Conservation (phyloP, 2,329 filamentous ascomycete species). For the Neonectria magnoliae region DNA sequence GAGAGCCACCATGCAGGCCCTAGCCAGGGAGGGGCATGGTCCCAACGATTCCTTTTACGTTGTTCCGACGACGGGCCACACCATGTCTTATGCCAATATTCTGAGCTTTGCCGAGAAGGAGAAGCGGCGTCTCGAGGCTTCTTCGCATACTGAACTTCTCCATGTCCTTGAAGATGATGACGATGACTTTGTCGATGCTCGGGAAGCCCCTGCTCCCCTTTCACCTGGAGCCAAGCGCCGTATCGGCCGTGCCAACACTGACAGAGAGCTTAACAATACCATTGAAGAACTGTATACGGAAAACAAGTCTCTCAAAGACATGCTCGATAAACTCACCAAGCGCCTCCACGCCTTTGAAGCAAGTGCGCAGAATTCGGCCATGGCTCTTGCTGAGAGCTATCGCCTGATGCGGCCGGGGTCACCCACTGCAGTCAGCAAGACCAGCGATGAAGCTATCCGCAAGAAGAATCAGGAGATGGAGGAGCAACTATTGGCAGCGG, state of each 20-base stretch:
- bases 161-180: conserved; percentile 69
- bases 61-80: conserved; percentile 90
- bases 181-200: conserved; percentile 91
- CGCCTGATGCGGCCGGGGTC: conserved; percentile 69
- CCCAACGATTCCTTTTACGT: conserved; percentile 89
- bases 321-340: conserved; percentile 86
- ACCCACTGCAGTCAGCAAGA: conserved; percentile 50
- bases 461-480: conserved; percentile 72
- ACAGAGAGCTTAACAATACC: conserved; percentile 68
- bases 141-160: conserved; percentile 61
- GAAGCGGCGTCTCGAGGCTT: conserved; percentile 66
- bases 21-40: conserved; percentile 74
- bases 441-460: conserved; percentile 51
- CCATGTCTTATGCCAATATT: conserved; percentile 92
- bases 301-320: conserved; percentile 85
- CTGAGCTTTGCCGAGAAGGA: conserved; percentile 76
- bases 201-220: conserved; percentile 67
- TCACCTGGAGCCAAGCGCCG: conserved; percentile 55
- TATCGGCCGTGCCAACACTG: conserved; percentile 52
- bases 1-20: conserved; percentile 81
- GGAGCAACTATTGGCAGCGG: conserved; percentile 67
- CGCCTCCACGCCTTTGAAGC: conserved; percentile 94
- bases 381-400: conserved; percentile 87
- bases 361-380: conserved; percentile 86
- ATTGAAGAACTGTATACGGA: conserved; percentile 90